These are phyloP conservation scores for Antitrichia curtipendula DNA, from an alignment of 225 moss, liverwort and hornwort species.

Conservation along the genomic window DNA sequence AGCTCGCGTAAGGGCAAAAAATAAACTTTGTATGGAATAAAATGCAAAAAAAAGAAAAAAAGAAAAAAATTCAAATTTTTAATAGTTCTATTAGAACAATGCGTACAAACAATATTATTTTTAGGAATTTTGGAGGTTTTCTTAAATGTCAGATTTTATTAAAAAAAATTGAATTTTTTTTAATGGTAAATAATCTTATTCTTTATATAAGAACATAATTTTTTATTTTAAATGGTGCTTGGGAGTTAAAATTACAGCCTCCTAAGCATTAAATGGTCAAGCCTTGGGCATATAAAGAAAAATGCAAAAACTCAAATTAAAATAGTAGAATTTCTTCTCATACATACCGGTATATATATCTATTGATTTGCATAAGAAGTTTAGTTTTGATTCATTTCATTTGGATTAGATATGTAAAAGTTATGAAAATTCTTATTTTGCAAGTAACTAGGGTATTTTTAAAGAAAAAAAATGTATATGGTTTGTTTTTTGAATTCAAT, in stretches of 20 bases:
- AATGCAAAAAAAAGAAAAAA: too few species aligned
- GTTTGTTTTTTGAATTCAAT: neutral
- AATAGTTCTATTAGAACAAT: too few species aligned
- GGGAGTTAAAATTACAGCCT: neutral
- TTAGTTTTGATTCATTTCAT: neutral
- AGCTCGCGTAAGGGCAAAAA: too few species aligned
- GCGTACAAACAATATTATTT: too few species aligned
- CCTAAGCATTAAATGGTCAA: neutral
- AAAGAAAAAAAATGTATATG: neutral
- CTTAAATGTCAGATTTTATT: neutral
- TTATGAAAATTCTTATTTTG: neutral
- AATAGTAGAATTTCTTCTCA: neutral
- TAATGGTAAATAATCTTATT: rapidly evolving
- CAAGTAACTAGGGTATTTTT: rapidly evolving
- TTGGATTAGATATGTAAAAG: neutral
- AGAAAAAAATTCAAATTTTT: too few species aligned
- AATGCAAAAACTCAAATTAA: neutral
- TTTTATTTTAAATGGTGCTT: neutral
- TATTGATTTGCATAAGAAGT: neutral
- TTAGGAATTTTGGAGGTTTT: rapidly evolving
- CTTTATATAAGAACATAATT: neutral
- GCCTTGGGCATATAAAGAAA: rapidly evolving
- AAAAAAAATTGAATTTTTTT: too few species aligned
- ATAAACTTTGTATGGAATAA: too few species aligned
- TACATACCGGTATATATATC: neutral